Conservation (phyloP, 2,329 filamentous ascomycete genomes). For the Furcasterigmium furcatum region DNA sequence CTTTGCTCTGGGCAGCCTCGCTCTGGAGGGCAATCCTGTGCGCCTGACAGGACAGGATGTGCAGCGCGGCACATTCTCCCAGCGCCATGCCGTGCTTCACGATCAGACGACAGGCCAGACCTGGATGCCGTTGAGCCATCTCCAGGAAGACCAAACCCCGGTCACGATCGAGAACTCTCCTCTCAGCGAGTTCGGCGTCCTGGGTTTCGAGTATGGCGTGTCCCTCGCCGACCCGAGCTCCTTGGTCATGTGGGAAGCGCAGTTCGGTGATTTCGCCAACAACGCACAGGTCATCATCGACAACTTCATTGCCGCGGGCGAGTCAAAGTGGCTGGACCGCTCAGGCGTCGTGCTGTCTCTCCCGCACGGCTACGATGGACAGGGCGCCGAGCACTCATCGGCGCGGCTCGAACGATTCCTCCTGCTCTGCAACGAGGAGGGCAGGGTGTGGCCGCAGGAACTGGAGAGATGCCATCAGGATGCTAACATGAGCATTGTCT, state of each 20-base stretch:
- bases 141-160: constrained; percentile 85
- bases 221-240: constrained; percentile 94
- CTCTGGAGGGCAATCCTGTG: constrained; percentile 91
- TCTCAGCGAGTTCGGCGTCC: constrained; percentile 63
- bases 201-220: constrained; percentile 98
- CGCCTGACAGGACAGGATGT: constrained; percentile 98
- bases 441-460: constrained; percentile 68
- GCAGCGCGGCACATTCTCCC: constrained; percentile 98
- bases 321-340: constrained; percentile 98
- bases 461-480: constrained; percentile 95
- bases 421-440: constrained; percentile 95
- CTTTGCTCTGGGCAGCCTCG: constrained; percentile 86
- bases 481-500: constrained; percentile 97
- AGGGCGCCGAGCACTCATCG: constrained; percentile 97
- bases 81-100: constrained; percentile 93
- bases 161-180: constrained; percentile 98
- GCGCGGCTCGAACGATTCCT: constrained; percentile 95
- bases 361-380: constrained; percentile 95
- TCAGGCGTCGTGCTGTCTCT: constrained; percentile 94
- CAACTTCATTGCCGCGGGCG: constrained; percentile 95
- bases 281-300: constrained; percentile 98
- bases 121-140: constrained; percentile 85
- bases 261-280: constrained; percentile 99
- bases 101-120: constrained; percentile 92
- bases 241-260: constrained; percentile 98